phyloP scores from a whole-genome alignment of 495 filamentous ascomycete species.

The Podospora pseudopauciseta region DNA sequence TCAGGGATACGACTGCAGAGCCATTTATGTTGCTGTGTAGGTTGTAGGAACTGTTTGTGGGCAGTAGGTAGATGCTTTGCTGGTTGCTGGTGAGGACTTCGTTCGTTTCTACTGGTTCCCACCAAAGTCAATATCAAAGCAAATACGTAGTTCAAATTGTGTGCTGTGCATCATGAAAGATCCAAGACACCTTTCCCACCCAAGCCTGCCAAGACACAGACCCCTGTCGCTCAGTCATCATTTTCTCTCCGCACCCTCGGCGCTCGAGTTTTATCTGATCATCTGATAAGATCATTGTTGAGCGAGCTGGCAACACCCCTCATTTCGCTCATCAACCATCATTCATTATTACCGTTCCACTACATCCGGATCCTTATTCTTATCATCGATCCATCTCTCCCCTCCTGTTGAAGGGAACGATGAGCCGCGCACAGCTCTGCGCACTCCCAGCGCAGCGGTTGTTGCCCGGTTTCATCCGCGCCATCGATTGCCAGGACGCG shows the following conservation, averaged over 20 bases:
- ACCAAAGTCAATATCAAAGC: too few species aligned
- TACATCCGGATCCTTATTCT: neutral
- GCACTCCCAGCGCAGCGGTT: neutral
- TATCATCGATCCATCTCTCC: neutral
- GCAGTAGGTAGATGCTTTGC: too few species aligned
- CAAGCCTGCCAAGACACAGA: neutral
- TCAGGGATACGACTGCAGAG: too few species aligned
- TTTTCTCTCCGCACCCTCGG: neutral
- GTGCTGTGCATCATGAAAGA: too few species aligned
- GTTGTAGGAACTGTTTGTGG: too few species aligned
- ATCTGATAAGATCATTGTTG: slow-evolving; percentile 22
- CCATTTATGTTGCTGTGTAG: too few species aligned
- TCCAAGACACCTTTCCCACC: neutral
- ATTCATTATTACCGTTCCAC: neutral
- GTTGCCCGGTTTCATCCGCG: slow-evolving; percentile 6
- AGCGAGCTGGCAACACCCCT: neutral
- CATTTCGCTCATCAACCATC: neutral
- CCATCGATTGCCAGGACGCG: neutral
- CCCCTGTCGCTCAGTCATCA: neutral
- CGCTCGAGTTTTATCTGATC: slow-evolving; percentile 16
- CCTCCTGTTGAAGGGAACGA: neutral
- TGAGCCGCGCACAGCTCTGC: slow-evolving; percentile 11
- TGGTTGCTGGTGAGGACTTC: too few species aligned
- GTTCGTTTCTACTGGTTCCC: too few species aligned
- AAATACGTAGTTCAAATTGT: too few species aligned